phyloP scores from a whole-genome alignment of 2,329 filamentous ascomycete genomes.

The Curvularia hawaiiensis region DNA sequence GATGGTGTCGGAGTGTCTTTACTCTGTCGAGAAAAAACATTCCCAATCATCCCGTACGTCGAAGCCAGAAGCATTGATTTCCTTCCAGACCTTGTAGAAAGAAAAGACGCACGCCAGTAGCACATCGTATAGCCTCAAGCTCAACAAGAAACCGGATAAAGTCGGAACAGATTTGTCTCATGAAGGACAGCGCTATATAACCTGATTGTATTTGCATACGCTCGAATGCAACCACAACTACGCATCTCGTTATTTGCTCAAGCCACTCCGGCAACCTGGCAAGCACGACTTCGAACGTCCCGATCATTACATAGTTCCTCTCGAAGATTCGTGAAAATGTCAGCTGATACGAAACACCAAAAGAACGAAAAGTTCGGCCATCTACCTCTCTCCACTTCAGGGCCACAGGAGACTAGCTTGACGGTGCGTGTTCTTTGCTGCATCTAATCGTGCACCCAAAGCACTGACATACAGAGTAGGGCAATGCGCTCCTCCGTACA shows the following conservation, averaged over 20 bases:
- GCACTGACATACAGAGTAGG: conserved; percentile 24
- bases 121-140: background rate
- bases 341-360: conserved; percentile 17
- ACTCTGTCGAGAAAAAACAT: background rate
- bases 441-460: background rate
- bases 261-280: background rate
- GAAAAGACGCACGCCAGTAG: background rate
- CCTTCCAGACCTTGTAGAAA: background rate
- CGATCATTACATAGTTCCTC: background rate
- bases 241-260: background rate
- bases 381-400: conserved; percentile 50
- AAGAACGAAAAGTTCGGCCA: conserved; percentile 46
- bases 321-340: conserved; percentile 15
- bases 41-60: background rate
- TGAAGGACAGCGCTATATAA: background rate
- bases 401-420: conserved; percentile 47
- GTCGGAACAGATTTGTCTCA: background rate
- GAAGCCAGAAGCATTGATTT: background rate
- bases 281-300: background rate
- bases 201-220: background rate
- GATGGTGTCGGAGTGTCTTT: background rate
- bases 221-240: background rate
- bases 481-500: conserved; percentile 63
- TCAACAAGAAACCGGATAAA: background rate
- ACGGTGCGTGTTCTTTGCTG: conserved; percentile 30